phyloP scores from a whole-genome alignment of 1,284 basidiomycete species.

The Tilletia walkeri region DNA sequence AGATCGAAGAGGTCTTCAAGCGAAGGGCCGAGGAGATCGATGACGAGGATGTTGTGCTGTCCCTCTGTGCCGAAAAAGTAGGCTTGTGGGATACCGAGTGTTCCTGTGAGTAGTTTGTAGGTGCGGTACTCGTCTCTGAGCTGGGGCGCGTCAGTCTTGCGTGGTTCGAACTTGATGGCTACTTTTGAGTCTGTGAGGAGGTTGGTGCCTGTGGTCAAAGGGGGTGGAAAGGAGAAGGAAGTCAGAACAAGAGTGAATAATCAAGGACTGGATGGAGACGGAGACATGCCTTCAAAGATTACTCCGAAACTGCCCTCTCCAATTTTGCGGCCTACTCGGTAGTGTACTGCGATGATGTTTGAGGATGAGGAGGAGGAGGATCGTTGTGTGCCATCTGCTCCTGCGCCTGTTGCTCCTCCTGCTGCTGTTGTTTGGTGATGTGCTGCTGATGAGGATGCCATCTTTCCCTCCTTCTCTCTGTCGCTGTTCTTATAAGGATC shows the following conservation, averaged over 20 bases:
- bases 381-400: background rate
- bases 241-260: no score
- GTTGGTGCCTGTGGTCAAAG: background rate
- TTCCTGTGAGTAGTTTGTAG: constrained; percentile 15
- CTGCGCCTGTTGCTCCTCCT: background rate
- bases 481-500: no score
- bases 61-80: constrained; percentile 18
- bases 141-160: constrained; percentile 19
- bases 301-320: constrained; percentile 81
- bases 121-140: constrained; percentile 18
- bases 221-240: no score
- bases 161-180: constrained; percentile 20
- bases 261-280: no score
- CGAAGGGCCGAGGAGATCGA: constrained; percentile 18
- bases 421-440: background rate
- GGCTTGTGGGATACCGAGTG: constrained; percentile 17
- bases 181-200: constrained; percentile 18
- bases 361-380: constrained; percentile 16
- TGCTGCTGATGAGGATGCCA: no score
- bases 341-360: constrained; percentile 22
- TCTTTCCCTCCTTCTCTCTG: no score
- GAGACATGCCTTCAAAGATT: constrained; percentile 66
- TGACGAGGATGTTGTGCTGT: constrained; percentile 20
- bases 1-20: constrained; percentile 19
- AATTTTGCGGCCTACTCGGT: constrained; percentile 76